Evolutionary conservation across 495 filamentous ascomycete species (phyloP), one percentile per base, ranked within the genome.

Genomic region (Parathielavia appendiculata): DNA sequence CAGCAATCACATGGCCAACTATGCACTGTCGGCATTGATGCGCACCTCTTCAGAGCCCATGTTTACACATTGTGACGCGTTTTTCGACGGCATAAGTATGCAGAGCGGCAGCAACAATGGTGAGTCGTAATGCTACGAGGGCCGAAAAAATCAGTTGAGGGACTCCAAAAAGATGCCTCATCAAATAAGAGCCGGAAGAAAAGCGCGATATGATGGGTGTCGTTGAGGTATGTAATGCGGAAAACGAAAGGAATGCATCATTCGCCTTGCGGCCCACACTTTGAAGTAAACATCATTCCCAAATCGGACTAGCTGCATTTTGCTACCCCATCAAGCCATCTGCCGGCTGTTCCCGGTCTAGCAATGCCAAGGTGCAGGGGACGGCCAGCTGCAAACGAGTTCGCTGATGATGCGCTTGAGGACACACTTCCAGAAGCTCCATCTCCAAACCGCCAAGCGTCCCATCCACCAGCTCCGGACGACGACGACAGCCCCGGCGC

Each of bases 11-110:
- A 2, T 16, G 14, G 43, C 2, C 9, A 38, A 38, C 35, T 3
- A 10, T 9, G 38, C 44, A 13, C n/a, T 36, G 44, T 39, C 9
- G 32, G 16, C 30, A 16, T 23, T 22, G 32, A 1, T 39, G 43
- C 66, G 30, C 63, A 78, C 76, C 73, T 75, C 68, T 56, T 74
- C 71, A 48, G 57, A 64, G 58, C 70, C 74, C 68, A 68, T 73
- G 66, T 71, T 72, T 63, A 67, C 72, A 64, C 71, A 67, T 60
- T 53, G 62, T 63, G 65, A 67, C 72, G 64, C 69, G 72, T 61
- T 32, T 62, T 65, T 64, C 40, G 57, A 56, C 46, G 65, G 65
- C 67, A 71, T 69, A 41, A 38, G 55, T 45, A 58, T 49, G 61
- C 36, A 62, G 26, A n/a, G 26, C 26, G 26, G 26, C 26, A n/a